phyloP scores from a whole-genome alignment of 73 alveolate genomes.

The Paramecium bursaria region DNA sequence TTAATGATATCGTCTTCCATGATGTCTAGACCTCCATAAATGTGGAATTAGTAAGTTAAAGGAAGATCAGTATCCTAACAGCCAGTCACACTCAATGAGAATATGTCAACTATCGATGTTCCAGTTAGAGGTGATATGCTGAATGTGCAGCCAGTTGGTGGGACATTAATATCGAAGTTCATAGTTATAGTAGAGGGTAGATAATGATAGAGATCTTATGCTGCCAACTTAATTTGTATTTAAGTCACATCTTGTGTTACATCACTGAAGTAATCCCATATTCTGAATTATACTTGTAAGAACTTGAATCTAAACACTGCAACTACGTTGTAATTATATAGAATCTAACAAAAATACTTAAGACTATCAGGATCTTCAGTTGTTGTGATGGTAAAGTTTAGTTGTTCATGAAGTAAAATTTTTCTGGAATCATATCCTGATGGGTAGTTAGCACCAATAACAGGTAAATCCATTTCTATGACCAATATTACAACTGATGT shows the following conservation, averaged over 20 bases:
- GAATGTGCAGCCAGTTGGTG: not conserved
- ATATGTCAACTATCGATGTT: not conserved
- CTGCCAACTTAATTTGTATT: not conserved
- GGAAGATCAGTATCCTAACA: constrained; percentile 38
- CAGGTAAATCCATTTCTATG: constrained; percentile 46
- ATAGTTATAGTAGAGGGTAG: constrained; percentile 32
- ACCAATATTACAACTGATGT: constrained; percentile 23
- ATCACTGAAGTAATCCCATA: constrained; percentile 27
- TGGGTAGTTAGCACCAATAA: not conserved
- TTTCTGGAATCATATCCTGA: constrained; percentile 7
- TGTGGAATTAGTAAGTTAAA: not conserved
- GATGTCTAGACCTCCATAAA: not conserved
- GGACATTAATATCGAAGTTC: not conserved
- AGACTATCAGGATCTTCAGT: constrained; percentile 31
- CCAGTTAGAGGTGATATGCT: not conserved
- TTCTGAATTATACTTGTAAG: not conserved
- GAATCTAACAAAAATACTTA: not conserved
- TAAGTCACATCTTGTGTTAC: not conserved
- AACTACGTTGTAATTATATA: constrained; percentile 29
- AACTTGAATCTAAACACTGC: not conserved
- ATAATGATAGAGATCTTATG: not conserved
- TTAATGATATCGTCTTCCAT: not conserved
- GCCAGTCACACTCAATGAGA: not conserved
- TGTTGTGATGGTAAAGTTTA: not conserved
- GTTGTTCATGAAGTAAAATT: constrained; percentile 2